Conservation (phyloP, 257 asterid genomes). For the Scutellaria barbata region DNA sequence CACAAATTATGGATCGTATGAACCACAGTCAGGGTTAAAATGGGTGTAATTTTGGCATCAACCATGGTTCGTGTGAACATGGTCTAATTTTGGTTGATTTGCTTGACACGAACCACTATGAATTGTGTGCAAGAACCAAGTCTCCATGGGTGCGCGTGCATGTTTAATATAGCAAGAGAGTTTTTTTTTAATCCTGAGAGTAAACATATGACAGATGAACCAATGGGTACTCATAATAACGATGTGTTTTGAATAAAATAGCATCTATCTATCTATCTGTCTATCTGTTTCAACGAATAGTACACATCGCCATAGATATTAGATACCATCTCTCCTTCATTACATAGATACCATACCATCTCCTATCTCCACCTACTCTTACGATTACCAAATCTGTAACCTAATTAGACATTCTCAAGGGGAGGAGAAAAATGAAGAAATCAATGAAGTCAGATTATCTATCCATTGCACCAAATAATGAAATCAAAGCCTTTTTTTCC, state of each 20-base stretch:
- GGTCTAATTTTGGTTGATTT: no score
- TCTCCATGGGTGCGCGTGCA: no score
- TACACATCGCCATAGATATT: slow-evolving; percentile 31
- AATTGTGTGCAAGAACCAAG: no score
- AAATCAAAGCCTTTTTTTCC: slow-evolving; percentile 13
- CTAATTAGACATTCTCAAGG: slow-evolving; percentile 33
- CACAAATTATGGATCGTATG: no score
- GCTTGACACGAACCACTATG: no score
- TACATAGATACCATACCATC: background rate
- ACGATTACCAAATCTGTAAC: slow-evolving; percentile 35
- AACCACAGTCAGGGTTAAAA: no score
- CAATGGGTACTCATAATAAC: background rate
- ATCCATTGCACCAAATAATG: slow-evolving; percentile 22
- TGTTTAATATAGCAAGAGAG: no score
- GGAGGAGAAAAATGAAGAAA: slow-evolving; percentile 22
- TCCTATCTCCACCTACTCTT: slow-evolving; percentile 37
- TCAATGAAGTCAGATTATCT: slow-evolving; percentile 11
- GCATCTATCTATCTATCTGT: background rate
- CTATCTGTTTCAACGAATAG: background rate
- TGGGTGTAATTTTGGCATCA: no score
- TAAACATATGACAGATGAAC: background rate
- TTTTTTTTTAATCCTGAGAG: no score
- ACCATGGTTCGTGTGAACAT: no score
- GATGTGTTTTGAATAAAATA: background rate
- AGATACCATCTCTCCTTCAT: slow-evolving; percentile 7